phyloP scores from a whole-genome alignment of 768 basidiomycete species.

The Crepidotus variabilis region DNA sequence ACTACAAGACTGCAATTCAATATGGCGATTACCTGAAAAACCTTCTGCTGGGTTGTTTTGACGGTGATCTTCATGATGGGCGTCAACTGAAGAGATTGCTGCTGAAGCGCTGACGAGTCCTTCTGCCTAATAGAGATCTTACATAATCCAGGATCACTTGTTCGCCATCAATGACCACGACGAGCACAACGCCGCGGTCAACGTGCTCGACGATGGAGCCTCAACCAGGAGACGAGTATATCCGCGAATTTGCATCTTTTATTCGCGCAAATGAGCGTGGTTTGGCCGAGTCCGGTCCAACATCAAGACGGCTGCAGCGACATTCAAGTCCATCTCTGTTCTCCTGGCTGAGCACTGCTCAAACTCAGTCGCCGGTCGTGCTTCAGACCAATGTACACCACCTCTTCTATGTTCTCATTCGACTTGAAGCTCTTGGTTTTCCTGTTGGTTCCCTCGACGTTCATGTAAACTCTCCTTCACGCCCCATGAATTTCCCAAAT shows the following conservation, averaged over 20 bases:
- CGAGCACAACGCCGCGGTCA: neutral
- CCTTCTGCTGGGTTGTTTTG: slow-evolving; percentile 93
- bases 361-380: slow-evolving; percentile 39
- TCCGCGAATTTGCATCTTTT: slow-evolving; percentile 65
- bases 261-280: slow-evolving; percentile 69
- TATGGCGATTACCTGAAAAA: slow-evolving; percentile 61
- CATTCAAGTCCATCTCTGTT: slow-evolving; percentile 36
- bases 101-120: slow-evolving; percentile 18
- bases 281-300: slow-evolving; percentile 61
- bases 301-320: slow-evolving; percentile 41
- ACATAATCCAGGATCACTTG: slow-evolving; percentile 13
- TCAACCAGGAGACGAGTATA: slow-evolving; percentile 72
- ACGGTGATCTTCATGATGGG: slow-evolving; percentile 88
- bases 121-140: slow-evolving; percentile 8
- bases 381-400: slow-evolving; percentile 76
- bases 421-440: slow-evolving; percentile 77
- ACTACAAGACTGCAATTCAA: neutral
- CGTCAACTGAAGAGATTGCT: slow-evolving; percentile 26
- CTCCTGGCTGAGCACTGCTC: slow-evolving; percentile 44
- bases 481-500: slow-evolving; percentile 74
- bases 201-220: slow-evolving; percentile 27
- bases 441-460: slow-evolving; percentile 80
- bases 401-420: slow-evolving; percentile 85
- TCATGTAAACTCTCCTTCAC: slow-evolving; percentile 64
- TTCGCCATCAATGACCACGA: slow-evolving; percentile 12